phyloP scores from a whole-genome alignment of 441 rosid species.

The Metrosideros polymorpha region DNA sequence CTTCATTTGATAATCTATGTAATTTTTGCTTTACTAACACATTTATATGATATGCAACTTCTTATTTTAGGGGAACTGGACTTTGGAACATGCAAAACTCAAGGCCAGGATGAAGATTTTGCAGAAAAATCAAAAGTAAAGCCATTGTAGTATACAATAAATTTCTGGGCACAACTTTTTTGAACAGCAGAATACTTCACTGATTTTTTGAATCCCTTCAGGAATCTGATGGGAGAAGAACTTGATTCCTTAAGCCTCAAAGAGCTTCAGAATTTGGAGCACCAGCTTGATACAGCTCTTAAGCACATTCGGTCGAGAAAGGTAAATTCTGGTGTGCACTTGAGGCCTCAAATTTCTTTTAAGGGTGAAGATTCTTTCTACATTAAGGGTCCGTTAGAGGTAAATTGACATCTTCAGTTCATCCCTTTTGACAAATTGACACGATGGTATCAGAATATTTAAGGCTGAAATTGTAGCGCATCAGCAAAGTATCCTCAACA shows the following conservation, averaged over 20 bases:
- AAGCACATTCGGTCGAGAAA: slow-evolving; percentile 70
- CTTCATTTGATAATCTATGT: background rate
- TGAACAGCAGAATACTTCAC: background rate
- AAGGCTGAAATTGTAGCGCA: background rate
- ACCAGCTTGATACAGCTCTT: slow-evolving; percentile 84
- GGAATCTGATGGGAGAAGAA: slow-evolving; percentile 87
- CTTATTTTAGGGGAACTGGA: slow-evolving; percentile 59
- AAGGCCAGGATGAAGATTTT: slow-evolving; percentile 78
- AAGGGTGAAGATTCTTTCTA: background rate
- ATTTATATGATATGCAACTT: background rate
- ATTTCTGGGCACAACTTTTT: background rate
- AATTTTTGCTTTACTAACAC: background rate
- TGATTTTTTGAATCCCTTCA: slow-evolving; percentile 1
- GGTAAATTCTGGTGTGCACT: slow-evolving; percentile 16
- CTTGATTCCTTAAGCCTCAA: slow-evolving; percentile 59
- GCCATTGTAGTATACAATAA: background rate
- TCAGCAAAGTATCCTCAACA: background rate
- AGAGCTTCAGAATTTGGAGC: slow-evolving; percentile 85
- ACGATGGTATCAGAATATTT: background rate
- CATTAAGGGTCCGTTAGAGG: background rate
- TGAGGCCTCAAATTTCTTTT: background rate
- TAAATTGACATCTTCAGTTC: background rate
- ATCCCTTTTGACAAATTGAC: background rate
- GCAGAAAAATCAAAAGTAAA: slow-evolving; percentile 70
- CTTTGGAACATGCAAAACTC: slow-evolving; percentile 69